Evolutionary conservation across 495 filamentous ascomycete species (phyloP).

Genomic region (Trichoderma parareesei): DNA sequence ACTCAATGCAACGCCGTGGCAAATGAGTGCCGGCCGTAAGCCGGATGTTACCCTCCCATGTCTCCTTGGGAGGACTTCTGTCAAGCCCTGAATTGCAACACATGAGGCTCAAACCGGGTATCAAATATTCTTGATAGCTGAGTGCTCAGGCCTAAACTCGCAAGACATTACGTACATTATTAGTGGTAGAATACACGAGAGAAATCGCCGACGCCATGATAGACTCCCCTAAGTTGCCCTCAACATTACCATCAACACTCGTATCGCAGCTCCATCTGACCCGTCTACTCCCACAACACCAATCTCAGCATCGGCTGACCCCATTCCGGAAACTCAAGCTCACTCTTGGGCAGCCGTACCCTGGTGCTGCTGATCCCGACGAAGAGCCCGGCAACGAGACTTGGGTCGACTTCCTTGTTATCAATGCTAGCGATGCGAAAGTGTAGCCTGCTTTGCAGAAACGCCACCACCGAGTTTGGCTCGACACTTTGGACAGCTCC

Average conservation of each 20-base stretch:
- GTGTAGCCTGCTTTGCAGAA: constrained; percentile 36
- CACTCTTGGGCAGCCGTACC: constrained; percentile 28
- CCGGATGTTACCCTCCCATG: no score
- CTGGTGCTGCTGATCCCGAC: constrained; percentile 35
- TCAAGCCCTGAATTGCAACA: no score
- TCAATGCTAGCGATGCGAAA: constrained; percentile 29
- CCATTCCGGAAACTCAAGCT: constrained; percentile 37
- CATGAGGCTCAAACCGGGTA: neutral
- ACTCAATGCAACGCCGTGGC: neutral
- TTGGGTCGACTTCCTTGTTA: constrained; percentile 19
- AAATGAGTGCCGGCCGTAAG: neutral
- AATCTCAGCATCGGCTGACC: constrained; percentile 14
- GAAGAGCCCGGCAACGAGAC: constrained; percentile 23
- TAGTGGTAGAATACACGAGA: neutral
- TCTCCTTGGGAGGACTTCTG: no score
- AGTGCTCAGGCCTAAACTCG: neutral
- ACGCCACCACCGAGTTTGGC: constrained; percentile 30
- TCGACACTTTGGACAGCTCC: constrained; percentile 35
- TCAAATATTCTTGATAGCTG: neutral
- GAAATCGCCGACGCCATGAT: neutral
- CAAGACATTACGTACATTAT: neutral
- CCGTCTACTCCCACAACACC: neutral
- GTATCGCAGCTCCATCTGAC: no score
- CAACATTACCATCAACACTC: neutral
- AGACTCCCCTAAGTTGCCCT: neutral